phyloP scores from a whole-genome alignment of 140 eudicot species.

The Senecio squalidus region DNA sequence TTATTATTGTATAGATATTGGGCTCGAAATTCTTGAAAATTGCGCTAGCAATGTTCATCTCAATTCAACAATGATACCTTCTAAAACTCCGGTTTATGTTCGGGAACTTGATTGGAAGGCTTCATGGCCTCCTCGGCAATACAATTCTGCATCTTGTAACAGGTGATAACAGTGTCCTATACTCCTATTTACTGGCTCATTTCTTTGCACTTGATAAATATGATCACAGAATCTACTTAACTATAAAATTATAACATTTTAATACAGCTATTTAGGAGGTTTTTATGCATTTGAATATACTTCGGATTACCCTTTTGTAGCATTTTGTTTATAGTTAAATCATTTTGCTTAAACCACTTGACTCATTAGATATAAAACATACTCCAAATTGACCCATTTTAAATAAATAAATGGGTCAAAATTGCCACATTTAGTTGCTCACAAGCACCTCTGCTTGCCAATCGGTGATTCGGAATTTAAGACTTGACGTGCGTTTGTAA shows the following conservation, averaged over 20 bases:
- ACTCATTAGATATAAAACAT: too few species aligned
- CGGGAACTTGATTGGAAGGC: conserved; percentile 94
- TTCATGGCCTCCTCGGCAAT: conserved; percentile 60
- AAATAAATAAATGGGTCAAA: too few species aligned
- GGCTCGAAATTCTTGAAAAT: conserved; percentile 65
- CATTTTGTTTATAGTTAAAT: neutral
- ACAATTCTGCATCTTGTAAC: conserved; percentile 25
- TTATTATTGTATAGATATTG: conserved; percentile 45
- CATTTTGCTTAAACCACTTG: neutral
- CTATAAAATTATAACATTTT: neutral
- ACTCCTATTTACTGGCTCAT: too few species aligned
- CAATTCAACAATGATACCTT: conserved; percentile 43
- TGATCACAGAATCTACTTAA: neutral
- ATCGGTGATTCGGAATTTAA: neutral
- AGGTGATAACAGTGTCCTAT: conserved; percentile 34
- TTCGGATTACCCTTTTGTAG: neutral
- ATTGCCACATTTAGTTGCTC: neutral
- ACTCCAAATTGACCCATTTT: too few species aligned
- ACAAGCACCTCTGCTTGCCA: neutral
- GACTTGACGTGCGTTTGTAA: conserved; percentile 7
- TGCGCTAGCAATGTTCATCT: conserved; percentile 60
- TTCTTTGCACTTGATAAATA: too few species aligned
- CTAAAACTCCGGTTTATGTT: conserved; percentile 44
- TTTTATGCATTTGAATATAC: neutral
- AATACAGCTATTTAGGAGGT: neutral